These are phyloP conservation scores for Lentinula lateritia DNA, from an alignment of 768 basidiomycete genomes.

Conservation along the genomic window DNA sequence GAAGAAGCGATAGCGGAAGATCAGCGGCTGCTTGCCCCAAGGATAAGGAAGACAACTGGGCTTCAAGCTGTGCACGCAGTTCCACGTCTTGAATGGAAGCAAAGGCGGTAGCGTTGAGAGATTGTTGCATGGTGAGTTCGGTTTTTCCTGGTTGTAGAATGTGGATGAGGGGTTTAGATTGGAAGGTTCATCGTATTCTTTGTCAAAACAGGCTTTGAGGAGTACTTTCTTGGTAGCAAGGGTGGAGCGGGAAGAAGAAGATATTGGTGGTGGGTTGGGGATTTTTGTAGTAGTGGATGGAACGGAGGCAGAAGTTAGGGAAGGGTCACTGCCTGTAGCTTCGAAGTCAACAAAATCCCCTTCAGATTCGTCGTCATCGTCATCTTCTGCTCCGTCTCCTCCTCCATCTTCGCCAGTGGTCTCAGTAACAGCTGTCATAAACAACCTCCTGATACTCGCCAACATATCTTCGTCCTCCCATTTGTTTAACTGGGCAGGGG, in stretches of 20 bases:
- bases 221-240: constrained; percentile 86
- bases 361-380: constrained; percentile 28
- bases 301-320: not conserved
- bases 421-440: constrained; percentile 68
- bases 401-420: constrained; percentile 16
- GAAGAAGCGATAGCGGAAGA: constrained; percentile 13
- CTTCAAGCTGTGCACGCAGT: constrained; percentile 4
- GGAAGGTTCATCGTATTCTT: constrained; percentile 90
- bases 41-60: constrained; percentile 50
- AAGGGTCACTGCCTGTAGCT: constrained; percentile 10
- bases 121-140: constrained; percentile 33
- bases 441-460: constrained; percentile 80
- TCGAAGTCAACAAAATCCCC: constrained; percentile 40
- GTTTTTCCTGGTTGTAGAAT: constrained; percentile 86
- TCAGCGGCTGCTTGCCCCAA: constrained; percentile 17
- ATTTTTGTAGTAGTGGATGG: constrained; percentile 13
- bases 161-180: constrained; percentile 36
- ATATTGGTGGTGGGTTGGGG: no score
- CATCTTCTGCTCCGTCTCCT: constrained; percentile 20
- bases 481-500: constrained; percentile 46
- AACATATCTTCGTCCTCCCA: constrained; percentile 87
- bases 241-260: constrained; percentile 36
- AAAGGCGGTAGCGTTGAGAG: no score
- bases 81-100: no score
- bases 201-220: constrained; percentile 92